Base-by-base conservation (phyloP, 371 early-diverging fungal genomes). In the Mortierella sp. region DNA sequence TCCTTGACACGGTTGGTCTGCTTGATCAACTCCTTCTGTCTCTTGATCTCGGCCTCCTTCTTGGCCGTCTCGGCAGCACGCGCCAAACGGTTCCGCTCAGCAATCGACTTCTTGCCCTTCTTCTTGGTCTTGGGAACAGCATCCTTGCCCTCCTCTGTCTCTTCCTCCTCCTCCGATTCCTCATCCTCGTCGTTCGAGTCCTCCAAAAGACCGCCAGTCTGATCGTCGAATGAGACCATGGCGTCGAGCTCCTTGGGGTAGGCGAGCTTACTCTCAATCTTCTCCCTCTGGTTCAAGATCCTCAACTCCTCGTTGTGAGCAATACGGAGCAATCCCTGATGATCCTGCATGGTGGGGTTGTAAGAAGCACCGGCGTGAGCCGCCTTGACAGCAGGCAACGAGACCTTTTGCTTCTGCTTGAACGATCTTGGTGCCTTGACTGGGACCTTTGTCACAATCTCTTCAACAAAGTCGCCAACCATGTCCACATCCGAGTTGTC, bases 341-440 rank as follows among this genome's bases (percentile, higher is more conserved):
- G 97, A 52, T 95, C 95, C 66, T 92, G 90, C 75, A 90, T 87
- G 10, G 90, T 87, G 14, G 99, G 98, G 73, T 95, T 95, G 85
- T 99, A 99, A 13, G 97, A 97, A 1, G 95, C 91, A 64, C 99
- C 99, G 0, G 95, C 92, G 73, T 95, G 94, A 24, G 94, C 91
- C 53, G 93, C 85, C 26, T 88, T 86, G 22, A 98, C 93, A 5
- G 96, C 94, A 1, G 95, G 90, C 43, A 91, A 50, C 19, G 71
- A 70, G 1, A 86, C 90, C 69, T 82, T 71, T 19, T 90, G 90
- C 79, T 86, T 90, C 77, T 74, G 83, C 78, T 76, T 85, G 55
- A 87, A 77, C 10, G 89, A 90, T 52, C 61, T 77, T 40, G 94
- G 94, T 40, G 92, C 92, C 80, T 90, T 86, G 52, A 85, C 87